Evolutionary conservation across 208 protist species (phyloP).

Genomic region (Trypanosomatidae sp.): DNA sequence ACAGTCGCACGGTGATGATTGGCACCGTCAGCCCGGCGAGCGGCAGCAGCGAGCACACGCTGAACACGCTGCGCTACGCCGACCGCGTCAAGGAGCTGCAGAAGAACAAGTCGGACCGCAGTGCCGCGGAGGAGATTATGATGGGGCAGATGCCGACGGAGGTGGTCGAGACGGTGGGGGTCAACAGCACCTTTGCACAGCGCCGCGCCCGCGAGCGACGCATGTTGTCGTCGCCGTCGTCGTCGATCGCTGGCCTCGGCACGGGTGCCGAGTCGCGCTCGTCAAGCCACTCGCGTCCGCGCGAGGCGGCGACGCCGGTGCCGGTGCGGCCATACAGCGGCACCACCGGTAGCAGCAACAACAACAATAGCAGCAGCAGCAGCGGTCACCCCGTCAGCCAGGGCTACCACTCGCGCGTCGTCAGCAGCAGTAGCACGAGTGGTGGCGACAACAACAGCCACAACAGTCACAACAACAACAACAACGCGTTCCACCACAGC

Average conservation of each 20-base stretch:
- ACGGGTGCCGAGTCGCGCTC: slow-evolving; percentile 3
- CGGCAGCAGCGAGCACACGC: slow-evolving; percentile 73
- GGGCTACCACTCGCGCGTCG: slow-evolving; percentile 12
- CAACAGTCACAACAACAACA: too few species aligned
- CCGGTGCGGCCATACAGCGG: slow-evolving; percentile 15
- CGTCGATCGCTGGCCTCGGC: not conserved
- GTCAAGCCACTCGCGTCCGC: slow-evolving; percentile 43
- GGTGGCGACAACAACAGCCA: too few species aligned
- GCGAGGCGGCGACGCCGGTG: slow-evolving; percentile 43
- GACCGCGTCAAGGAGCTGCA: slow-evolving; percentile 89
- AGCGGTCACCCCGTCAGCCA: too few species aligned
- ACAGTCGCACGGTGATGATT: slow-evolving; percentile 92
- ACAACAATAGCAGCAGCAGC: slow-evolving; percentile 14
- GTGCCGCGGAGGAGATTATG: slow-evolving; percentile 84
- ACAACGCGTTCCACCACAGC: too few species aligned
- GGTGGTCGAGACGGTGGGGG: slow-evolving; percentile 68
- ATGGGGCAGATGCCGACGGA: slow-evolving; percentile 87
- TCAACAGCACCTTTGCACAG: slow-evolving; percentile 61
- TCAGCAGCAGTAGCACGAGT: too few species aligned
- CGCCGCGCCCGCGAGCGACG: slow-evolving; percentile 66
- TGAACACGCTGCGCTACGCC: slow-evolving; percentile 81
- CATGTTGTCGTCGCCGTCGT: slow-evolving; percentile 15
- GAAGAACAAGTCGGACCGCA: slow-evolving; percentile 70
- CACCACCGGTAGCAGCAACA: slow-evolving; percentile 11
- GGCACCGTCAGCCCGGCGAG: slow-evolving; percentile 82